Conservation (phyloP, 2,329 filamentous ascomycete species). For the Cercospora berteroae region DNA sequence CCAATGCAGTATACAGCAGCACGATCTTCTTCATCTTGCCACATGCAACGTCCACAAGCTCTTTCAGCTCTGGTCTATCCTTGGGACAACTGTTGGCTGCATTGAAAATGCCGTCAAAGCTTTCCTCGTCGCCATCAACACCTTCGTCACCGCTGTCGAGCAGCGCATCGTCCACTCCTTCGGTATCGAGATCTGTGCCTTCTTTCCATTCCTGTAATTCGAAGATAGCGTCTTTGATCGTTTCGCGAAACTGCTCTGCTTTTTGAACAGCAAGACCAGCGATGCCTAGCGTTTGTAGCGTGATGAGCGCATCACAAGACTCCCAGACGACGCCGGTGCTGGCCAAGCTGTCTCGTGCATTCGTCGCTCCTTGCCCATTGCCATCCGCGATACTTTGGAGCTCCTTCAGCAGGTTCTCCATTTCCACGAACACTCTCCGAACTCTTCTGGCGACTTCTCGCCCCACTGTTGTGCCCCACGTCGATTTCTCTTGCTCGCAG, state of each 20-base stretch:
- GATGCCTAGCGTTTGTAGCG: constrained; percentile 65
- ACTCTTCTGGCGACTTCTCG: constrained; percentile 62
- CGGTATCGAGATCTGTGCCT: constrained; percentile 53
- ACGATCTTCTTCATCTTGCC: constrained; percentile 66
- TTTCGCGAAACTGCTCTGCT: constrained; percentile 70
- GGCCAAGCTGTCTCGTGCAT: constrained; percentile 51
- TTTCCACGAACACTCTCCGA: constrained; percentile 60
- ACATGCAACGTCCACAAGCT: constrained; percentile 62
- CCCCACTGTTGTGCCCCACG: constrained; percentile 63
- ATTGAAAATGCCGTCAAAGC: constrained; percentile 67
- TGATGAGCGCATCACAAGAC: constrained; percentile 70
- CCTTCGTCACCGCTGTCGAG: constrained; percentile 42
- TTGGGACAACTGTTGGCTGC: constrained; percentile 61
- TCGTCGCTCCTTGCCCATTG: constrained; percentile 32
- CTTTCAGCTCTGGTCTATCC: constrained; percentile 64
- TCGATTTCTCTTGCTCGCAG: constrained; percentile 52
- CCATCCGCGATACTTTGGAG: constrained; percentile 57
- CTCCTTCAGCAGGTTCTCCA: constrained; percentile 59
- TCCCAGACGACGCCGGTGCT: constrained; percentile 80
- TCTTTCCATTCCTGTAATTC: constrained; percentile 85
- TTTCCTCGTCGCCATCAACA: constrained; percentile 45
- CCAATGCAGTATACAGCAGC: constrained; percentile 66
- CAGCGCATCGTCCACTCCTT: constrained; percentile 38
- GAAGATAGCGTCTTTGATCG: constrained; percentile 76
- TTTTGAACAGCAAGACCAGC: constrained; percentile 68